These are phyloP conservation scores for Pseudevernia furfuracea DNA, from an alignment of 495 filamentous ascomycete genomes.

Conservation along the genomic window DNA sequence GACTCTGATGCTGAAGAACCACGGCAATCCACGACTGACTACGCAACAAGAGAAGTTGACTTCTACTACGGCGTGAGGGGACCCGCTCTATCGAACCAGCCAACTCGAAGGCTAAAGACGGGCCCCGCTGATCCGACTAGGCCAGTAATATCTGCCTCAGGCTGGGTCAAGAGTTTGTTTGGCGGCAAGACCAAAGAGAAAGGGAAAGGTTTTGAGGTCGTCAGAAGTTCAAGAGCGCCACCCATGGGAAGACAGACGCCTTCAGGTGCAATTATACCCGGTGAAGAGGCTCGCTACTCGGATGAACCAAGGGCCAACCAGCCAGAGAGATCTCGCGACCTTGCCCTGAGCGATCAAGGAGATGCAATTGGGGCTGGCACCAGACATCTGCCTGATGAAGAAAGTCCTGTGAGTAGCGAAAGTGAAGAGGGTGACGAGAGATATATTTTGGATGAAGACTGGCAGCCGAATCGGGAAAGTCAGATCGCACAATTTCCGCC, in stretches of 20 bases:
- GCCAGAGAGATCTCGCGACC: slow-evolving; percentile 47
- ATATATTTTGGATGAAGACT: slow-evolving; percentile 38
- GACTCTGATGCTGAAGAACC: slow-evolving; percentile 42
- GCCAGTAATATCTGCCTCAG: slow-evolving; percentile 76
- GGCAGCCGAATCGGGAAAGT: slow-evolving; percentile 28
- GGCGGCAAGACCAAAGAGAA: slow-evolving; percentile 79
- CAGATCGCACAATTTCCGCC: slow-evolving; percentile 47
- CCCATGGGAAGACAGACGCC: slow-evolving; percentile 37
- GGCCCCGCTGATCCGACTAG: slow-evolving; percentile 92
- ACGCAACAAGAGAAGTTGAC: slow-evolving; percentile 85
- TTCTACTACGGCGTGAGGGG: slow-evolving; percentile 82
- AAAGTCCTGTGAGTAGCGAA: slow-evolving; percentile 21
- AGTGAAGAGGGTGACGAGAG: slow-evolving; percentile 34
- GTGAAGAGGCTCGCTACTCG: slow-evolving; percentile 43
- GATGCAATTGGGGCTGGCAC: slow-evolving; percentile 29
- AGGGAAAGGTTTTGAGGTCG: slow-evolving; percentile 93
- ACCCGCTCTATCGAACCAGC: slow-evolving; percentile 73
- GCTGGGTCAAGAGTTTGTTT: slow-evolving; percentile 76
- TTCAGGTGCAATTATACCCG: slow-evolving; percentile 20
- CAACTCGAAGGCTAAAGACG: slow-evolving; percentile 77
- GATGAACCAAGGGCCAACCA: slow-evolving; percentile 49
- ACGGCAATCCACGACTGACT: slow-evolving; percentile 60
- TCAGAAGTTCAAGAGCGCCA: slow-evolving; percentile 68
- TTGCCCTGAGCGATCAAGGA: slow-evolving; percentile 45
- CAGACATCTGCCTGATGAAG: slow-evolving; percentile 26